These are phyloP conservation scores for Gossypium sturtianum DNA, from an alignment of 345 rosid species.

Conservation along the genomic window DNA sequence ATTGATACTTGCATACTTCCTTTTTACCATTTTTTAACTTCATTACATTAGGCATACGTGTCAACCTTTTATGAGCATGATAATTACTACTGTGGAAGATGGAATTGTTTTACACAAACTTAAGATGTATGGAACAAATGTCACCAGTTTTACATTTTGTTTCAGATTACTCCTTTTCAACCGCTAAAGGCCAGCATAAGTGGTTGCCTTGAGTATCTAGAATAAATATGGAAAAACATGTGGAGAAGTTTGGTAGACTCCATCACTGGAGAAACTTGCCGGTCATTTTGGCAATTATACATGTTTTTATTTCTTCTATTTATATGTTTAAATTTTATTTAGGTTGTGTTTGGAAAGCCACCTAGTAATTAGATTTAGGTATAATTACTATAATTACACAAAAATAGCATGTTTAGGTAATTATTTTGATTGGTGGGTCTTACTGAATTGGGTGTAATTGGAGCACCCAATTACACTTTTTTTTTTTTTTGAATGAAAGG, in stretches of 20 bases:
- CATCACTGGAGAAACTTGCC: conserved; percentile 75
- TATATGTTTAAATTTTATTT: no score
- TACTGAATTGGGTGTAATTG: no score
- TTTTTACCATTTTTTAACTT: background rate
- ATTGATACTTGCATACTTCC: background rate
- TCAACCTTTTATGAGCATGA: background rate
- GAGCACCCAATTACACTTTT: no score
- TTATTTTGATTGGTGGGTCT: no score
- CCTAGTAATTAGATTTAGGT: no score
- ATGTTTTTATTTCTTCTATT: no score
- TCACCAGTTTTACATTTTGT: background rate
- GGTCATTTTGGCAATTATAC: conserved; percentile 30
- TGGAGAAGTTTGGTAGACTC: conserved; percentile 65
- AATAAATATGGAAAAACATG: conserved; percentile 30
- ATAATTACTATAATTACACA: no score
- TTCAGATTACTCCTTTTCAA: conserved; percentile 59
- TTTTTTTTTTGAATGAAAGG: no score
- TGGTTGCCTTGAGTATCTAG: conserved; percentile 50
- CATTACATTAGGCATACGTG: background rate
- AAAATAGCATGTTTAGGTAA: no score
- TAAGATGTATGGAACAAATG: background rate
- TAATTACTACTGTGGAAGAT: background rate
- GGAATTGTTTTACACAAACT: background rate
- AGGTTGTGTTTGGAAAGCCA: no score
- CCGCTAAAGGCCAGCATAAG: conserved; percentile 43